Evolutionary conservation across 164 flowering plant species (phyloP), one percentile per base, ranked within the genome.

Genomic region (Vitis rupestris): DNA sequence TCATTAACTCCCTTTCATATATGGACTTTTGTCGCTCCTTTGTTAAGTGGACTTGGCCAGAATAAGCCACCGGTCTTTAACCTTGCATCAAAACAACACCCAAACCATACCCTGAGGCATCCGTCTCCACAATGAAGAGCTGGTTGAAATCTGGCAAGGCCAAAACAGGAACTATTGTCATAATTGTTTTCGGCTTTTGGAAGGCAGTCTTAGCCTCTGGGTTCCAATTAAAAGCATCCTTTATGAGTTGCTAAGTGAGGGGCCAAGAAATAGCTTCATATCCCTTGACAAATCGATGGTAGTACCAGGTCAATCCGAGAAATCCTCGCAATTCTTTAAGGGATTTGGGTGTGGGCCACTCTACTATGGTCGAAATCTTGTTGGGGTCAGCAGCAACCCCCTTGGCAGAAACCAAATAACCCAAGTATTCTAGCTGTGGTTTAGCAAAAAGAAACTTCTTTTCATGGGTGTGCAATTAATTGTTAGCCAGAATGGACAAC

Each of bases 51-150:
- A 30, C 14, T 9, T 67, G 50, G 19, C 62, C 7, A 37, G 8
- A 29, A 19, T 3, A 70, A n/a, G 73, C 68, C 3, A 70, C 11
- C 0, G 63, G 67, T 13, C 16, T 50, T 4, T 50, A 12, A 1
- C 30, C 9, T 55, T 71, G 74, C 1, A 9, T 3, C 2, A 71
- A 12, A 4, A 71, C 52, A 9, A n/a, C 74, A 0, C 74, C 74
- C 9, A 71, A 9, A 1, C 57, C 74, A 14, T 1, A 4, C 9
- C 31, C 50, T 2, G 64, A 64, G 29, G 72, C 74, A 64, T 65
- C 58, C 1, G 68, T 49, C n/a, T 64, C 63, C 3, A 64, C 14
- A 3, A 8, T 30, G 17, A 71, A 71, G 3, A 19, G 9, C 0
- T 47, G 1, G 1, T 0, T 47, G 14, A 65, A 66, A 51, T 72